phyloP scores from a whole-genome alignment of 2,329 filamentous ascomycete species.

The Didymella arachidicola region DNA sequence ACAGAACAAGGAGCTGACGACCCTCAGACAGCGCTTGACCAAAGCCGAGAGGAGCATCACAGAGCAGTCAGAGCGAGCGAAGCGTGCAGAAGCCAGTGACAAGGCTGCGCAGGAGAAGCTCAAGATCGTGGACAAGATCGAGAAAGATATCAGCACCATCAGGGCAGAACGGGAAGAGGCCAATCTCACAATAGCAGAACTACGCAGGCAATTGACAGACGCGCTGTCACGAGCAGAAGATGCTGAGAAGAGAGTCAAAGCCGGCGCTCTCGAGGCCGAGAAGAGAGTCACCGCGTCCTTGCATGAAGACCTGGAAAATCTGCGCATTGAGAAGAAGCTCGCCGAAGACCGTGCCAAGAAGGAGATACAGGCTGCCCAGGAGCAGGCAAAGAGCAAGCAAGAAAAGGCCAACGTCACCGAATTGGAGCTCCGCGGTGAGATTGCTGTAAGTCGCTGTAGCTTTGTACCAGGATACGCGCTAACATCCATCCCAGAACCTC shows the following conservation, averaged over 20 bases:
- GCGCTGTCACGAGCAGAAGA: constrained; percentile 72
- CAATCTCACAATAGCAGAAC: constrained; percentile 69
- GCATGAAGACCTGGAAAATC: constrained; percentile 69
- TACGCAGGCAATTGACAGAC: constrained; percentile 74
- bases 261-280: constrained; percentile 73
- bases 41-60: constrained; percentile 71
- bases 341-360: constrained; percentile 72
- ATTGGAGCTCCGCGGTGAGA: constrained; percentile 81
- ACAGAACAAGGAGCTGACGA: constrained; percentile 59
- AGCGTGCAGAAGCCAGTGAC: constrained; percentile 66
- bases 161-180: constrained; percentile 69
- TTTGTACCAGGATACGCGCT: constrained; percentile 22
- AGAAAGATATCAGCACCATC: constrained; percentile 67
- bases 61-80: constrained; percentile 68
- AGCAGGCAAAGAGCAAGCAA: constrained; percentile 74
- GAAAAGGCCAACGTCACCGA: constrained; percentile 75
- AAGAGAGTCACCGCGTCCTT: constrained; percentile 63
- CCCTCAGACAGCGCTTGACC: constrained; percentile 66
- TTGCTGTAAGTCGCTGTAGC: constrained; percentile 54
- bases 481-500: constrained; percentile 62
- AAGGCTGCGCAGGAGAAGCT: constrained; percentile 64
- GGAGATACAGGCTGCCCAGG: constrained; percentile 75
- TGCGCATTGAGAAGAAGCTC: constrained; percentile 78
- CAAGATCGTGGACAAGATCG: constrained; percentile 59
- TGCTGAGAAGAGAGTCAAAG: constrained; percentile 70